Base-by-base conservation (phyloP, 805 yeast species). In the Saccharomycopsis microspora region DNA sequence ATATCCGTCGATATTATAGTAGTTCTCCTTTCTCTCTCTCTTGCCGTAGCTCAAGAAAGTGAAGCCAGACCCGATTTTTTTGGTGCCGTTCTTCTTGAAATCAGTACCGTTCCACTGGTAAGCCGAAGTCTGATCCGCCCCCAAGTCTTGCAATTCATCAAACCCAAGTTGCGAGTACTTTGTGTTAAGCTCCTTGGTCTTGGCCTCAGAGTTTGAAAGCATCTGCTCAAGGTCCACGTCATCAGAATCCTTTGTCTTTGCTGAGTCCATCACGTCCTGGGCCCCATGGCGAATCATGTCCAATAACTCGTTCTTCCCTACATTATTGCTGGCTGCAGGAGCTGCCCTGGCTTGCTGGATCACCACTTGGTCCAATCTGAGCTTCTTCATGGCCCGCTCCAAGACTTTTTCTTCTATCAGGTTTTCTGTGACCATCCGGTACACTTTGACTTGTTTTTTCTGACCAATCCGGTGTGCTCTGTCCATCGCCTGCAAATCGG, bases 91-190 rank as follows among this genome's bases (percentile, higher is more conserved):
- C 65, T 79, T 79, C 63, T 81, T 80, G 66, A 83, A 85, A 58
- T 82, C 82, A 54, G 82, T 80, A 43, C 95, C 95, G 62, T 85
- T 81, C 95, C 95, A 85, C 63, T 85, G 90, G 63, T 85, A 85
- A 9, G 86, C 89, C 3, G 82, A 76, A 3, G 75, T 69, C 9
- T 41, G 37, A 51, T 78, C 84, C 48, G 81, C 75, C 32, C 84
- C 69, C 4, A 44, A 32, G 59, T 80, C 82, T 58, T 85, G 93
- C 53, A 85, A 67, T 50, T 86, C 94, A 59, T 80, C 87, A 46
- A 85, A 68, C 42, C 88, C 85, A 43, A 85, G 67, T 43, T 80
- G 72, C 3, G 78, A 74, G 58, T 80, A 85, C 60, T 80, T 80
- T 39, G 72, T 65, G 56, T 77, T 76, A 55, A 85, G 65, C 54